These are phyloP conservation scores for Craterostigma plantagineum DNA, from an alignment of 257 asterid species.

Conservation along the genomic window DNA sequence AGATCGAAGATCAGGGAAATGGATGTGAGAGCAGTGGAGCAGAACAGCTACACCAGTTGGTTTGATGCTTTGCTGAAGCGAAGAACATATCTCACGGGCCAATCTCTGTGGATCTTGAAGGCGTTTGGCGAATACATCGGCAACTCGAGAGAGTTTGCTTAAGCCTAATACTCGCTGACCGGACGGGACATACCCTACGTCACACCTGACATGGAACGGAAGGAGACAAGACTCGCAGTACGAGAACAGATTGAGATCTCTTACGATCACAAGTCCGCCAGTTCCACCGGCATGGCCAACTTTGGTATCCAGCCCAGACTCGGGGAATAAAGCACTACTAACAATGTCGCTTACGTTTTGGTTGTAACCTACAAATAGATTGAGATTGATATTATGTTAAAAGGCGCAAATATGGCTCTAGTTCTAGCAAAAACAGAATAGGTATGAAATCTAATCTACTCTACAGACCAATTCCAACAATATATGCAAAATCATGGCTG, in stretches of 20 bases:
- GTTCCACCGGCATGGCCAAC: constrained; percentile 77
- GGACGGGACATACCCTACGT: constrained; percentile 77
- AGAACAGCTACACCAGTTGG: constrained; percentile 81
- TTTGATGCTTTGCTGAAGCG: constrained; percentile 54
- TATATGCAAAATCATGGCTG: too few species aligned
- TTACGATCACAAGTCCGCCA: constrained; percentile 88
- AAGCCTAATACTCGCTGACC: constrained; percentile 73
- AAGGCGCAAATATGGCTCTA: too few species aligned
- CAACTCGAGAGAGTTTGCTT: constrained; percentile 86
- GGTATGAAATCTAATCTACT: too few species aligned
- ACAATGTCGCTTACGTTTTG: constrained; percentile 65
- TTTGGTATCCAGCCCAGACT: constrained; percentile 62
- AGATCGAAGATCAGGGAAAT: constrained; percentile 34
- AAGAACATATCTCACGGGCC: constrained; percentile 53
- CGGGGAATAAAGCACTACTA: constrained; percentile 78
- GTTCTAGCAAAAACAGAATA: too few species aligned
- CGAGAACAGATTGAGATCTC: constrained; percentile 88
- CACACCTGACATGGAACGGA: constrained; percentile 87
- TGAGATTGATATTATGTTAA: too few species aligned
- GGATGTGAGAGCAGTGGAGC: constrained; percentile 69
- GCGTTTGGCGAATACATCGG: constrained; percentile 73
- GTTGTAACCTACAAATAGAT: constrained; percentile 32
- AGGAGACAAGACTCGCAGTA: constrained; percentile 91
- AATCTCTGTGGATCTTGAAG: constrained; percentile 84
- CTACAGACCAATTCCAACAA: too few species aligned